phyloP scores from a whole-genome alignment of 345 rosid genomes.

The Excoecaria agallocha region DNA sequence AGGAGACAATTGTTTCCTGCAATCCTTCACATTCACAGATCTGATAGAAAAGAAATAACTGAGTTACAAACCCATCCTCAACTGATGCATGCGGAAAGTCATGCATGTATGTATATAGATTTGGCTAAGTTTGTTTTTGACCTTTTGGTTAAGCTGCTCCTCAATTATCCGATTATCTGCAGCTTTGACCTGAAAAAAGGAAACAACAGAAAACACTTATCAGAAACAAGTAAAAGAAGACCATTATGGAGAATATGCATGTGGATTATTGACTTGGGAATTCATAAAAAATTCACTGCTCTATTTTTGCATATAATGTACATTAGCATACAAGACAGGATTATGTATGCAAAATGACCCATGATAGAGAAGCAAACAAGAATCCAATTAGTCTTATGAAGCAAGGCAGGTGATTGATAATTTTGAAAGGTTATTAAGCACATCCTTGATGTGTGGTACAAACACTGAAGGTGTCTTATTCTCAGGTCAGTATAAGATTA shows the following conservation, averaged over 20 bases:
- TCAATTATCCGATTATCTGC: constrained; percentile 89
- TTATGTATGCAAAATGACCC: neutral
- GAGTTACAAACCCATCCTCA: constrained; percentile 26
- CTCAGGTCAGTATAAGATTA: constrained; percentile 8
- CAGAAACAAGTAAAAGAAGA: constrained; percentile 11
- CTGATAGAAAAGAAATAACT: constrained; percentile 40
- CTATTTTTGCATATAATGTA: neutral
- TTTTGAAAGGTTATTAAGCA: constrained; percentile 2
- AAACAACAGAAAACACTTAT: neutral
- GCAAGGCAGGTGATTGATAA: neutral
- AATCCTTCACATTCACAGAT: constrained; percentile 64
- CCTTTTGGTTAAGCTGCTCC: constrained; percentile 89
- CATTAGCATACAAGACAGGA: neutral
- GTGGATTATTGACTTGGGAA: neutral
- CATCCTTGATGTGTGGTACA: neutral
- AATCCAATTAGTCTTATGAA: neutral
- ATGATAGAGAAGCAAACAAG: neutral
- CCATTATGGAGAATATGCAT: neutral
- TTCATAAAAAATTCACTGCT: neutral
- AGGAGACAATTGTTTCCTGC: constrained; percentile 59
- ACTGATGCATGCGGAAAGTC: neutral
- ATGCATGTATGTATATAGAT: neutral
- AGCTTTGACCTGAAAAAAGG: constrained; percentile 68
- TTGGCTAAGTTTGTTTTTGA: constrained; percentile 15
- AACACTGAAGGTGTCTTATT: constrained; percentile 12